These are phyloP conservation scores for Cladophialophora exuberans DNA, from an alignment of 2,329 filamentous ascomycete genomes.

Conservation along the genomic window DNA sequence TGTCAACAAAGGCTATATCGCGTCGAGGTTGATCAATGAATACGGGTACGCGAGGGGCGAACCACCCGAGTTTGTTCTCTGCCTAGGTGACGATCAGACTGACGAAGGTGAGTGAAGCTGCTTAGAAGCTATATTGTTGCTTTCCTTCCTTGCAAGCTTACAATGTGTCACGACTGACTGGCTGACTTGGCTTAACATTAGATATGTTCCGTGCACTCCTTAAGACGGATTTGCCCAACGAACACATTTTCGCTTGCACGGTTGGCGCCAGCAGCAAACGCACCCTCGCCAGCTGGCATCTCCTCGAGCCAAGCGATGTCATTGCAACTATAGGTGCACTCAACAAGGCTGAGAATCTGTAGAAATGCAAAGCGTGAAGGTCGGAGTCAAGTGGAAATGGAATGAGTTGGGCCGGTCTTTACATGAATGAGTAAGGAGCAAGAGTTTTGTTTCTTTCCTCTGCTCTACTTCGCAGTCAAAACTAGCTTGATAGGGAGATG, in stretches of 20 bases:
- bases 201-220: slow-evolving; percentile 82
- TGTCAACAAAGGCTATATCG: slow-evolving; percentile 98
- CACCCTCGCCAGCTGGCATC: slow-evolving; percentile 86
- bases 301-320: slow-evolving; percentile 86
- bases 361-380: too few species aligned
- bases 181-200: slow-evolving; percentile 29
- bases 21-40: slow-evolving; percentile 75
- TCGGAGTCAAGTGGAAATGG: too few species aligned
- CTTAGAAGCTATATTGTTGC: too few species aligned
- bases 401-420: too few species aligned
- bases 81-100: slow-evolving; percentile 92
- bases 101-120: slow-evolving; percentile 74
- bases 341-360: slow-evolving; percentile 28
- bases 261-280: slow-evolving; percentile 91
- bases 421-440: too few species aligned
- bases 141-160: too few species aligned
- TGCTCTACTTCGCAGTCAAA: too few species aligned
- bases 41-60: slow-evolving; percentile 63
- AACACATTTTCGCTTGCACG: slow-evolving; percentile 86
- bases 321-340: slow-evolving; percentile 61
- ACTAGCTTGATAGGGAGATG: too few species aligned
- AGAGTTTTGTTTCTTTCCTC: too few species aligned
- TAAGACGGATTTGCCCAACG: slow-evolving; percentile 56
- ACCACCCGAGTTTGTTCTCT: slow-evolving; percentile 82
- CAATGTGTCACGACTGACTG: too few species aligned